phyloP scores from a whole-genome alignment of 768 basidiomycete species.

The Serendipita sp. region DNA sequence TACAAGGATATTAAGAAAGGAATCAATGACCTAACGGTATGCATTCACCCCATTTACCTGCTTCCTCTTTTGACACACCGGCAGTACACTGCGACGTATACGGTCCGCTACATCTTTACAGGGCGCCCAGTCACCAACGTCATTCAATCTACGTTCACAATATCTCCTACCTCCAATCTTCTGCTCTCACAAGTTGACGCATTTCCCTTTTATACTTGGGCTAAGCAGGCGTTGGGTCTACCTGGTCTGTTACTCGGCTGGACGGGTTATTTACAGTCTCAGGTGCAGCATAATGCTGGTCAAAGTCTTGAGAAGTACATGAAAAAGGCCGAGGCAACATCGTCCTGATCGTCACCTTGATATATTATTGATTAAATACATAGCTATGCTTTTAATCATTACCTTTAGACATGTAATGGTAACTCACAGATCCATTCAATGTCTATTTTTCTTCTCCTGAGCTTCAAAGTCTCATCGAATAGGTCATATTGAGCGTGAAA shows the following conservation, averaged over 20 bases:
- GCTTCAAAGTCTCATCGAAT: too few relatives aligned
- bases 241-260: background rate
- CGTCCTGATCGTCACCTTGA: background rate
- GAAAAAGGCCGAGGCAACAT: background rate
- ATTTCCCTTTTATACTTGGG: background rate
- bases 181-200: background rate
- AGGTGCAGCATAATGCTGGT: background rate
- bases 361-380: too few relatives aligned
- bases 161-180: background rate
- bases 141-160: background rate
- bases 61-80: background rate
- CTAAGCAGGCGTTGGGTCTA: background rate
- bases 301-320: background rate
- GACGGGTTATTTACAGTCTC: background rate
- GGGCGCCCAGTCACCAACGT: background rate
- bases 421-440: too few relatives aligned
- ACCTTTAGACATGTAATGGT: too few relatives aligned
- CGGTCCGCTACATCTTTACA: background rate
- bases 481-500: too few relatives aligned
- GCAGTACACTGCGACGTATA: conserved; percentile 4
- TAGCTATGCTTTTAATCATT: too few relatives aligned
- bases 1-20: conserved; percentile 6
- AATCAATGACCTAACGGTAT: background rate
- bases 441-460: too few relatives aligned
- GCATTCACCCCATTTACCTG: background rate